Evolutionary conservation across 2,329 filamentous ascomycete genomes (phyloP), one percentile per base, ranked within the genome.

Genomic region (Cladosporium sp.): DNA sequence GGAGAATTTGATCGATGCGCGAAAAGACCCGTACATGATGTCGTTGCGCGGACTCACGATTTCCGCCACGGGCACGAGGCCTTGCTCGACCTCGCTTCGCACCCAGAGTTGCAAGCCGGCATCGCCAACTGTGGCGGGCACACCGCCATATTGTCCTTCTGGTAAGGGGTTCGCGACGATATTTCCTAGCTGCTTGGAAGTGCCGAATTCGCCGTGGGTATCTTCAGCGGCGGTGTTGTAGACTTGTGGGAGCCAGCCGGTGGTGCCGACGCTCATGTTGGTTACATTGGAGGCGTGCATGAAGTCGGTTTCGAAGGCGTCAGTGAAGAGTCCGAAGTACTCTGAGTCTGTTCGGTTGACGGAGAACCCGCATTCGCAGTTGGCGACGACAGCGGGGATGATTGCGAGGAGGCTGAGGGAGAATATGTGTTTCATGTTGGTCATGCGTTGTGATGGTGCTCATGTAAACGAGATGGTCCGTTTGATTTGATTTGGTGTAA

Each of bases 321-420:
- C 82, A 2, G 84, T 88, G 64, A 86, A 90, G 46, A 85, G 62
- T 35, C 73, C 67, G 40, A 67, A 60, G 6, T 59, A 51, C 3
- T 62, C 56, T 22, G 69, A 67, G 39, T 68, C 61, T n/a, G 71
- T 73, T 33, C 73, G 67, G 53, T 71, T 72, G 38, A 83, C 67
- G 3, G 77, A 77, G 65, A 88, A 91, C 45, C 86, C 87, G 62
- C 87, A 92, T 59, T 86, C 79, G 69, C 87, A 91, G 54, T 76
- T 72, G 36, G 62, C 68, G 9, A 33, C 11, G 19, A 29, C 38
- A n/a, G 15, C 11, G 7, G 38, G 16, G n/a, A 38, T 9, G n/a
- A 40, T n/a, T 4, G 39, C 13, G 3, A 55, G 47, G 7, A 49
- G 27, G 6, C 11, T 12, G 5, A 32, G 30, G 30, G n/a, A 12